Evolutionary conservation across 495 filamentous ascomycete genomes (phyloP), one percentile per base, ranked within the genome.

Genomic region (Hypomontagnella monticulosa): DNA sequence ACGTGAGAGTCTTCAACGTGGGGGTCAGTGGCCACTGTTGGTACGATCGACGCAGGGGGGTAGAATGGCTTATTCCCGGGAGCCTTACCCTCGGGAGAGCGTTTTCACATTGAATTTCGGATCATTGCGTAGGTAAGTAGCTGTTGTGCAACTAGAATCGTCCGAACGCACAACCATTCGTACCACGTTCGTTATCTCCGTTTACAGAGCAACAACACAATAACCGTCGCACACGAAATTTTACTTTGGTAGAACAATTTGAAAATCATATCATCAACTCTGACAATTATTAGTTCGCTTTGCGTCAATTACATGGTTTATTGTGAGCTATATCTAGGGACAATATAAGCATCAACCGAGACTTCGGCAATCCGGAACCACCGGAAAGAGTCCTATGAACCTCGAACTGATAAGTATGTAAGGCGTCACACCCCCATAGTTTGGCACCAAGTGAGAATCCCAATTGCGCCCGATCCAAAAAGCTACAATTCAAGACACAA

Each of bases 41-140:
- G 61, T 54, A 64, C 50, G 66, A 64, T 69, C 66, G 66, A 69
- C 66, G 41, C 66, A 69, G 66, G 66, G 66, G 66, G 42, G 40
- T 43, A 32, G 19, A 40, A 50, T 61, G 38, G 30, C n/a, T 61
- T 64, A 64, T 69, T 69, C 46, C 66, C 66, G 60, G 18, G 56
- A 54, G 48, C 59, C 53, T 48, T 57, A 50, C 41, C 43, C 55
- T 61, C 49, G 60, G 66, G 53, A 56, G 59, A 44, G 30, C 27
- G 36, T 19, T 32, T 50, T 48, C 36, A 48, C 43, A 36, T 62
- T 33, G 33, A 53, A 54, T 67, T 34, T 58, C 48, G 34, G 43
- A 23, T 46, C 14, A 8, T 15, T 54, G 3, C 20, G 23, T 46
- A 14, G 36, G 14, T 44, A 12, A 14, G 18, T 10, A 12, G 12